These are phyloP conservation scores for Leishmania guyanensis DNA, from an alignment of 208 protist genomes.

Conservation along the genomic window DNA sequence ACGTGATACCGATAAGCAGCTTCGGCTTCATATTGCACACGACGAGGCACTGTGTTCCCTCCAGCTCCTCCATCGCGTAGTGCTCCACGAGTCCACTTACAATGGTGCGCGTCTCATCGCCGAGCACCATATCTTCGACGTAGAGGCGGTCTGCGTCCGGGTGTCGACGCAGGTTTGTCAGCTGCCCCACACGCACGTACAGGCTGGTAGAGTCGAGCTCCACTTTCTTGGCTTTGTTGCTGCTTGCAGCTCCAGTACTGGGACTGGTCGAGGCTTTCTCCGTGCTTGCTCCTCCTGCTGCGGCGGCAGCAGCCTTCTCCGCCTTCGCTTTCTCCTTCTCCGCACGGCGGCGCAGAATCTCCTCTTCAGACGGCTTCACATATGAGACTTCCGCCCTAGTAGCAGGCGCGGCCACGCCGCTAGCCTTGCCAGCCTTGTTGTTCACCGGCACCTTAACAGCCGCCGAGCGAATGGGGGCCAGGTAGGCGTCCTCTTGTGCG, in stretches of 20 bases:
- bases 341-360: constrained; percentile 70
- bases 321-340: constrained; percentile 80
- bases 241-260: background rate
- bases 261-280: background rate
- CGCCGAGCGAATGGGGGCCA: constrained; percentile 38
- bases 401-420: background rate
- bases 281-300: background rate
- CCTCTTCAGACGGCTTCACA: constrained; percentile 81
- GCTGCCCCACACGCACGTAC: constrained; percentile 82
- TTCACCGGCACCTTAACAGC: constrained; percentile 8
- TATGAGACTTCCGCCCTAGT: constrained; percentile 35
- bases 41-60: constrained; percentile 75
- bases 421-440: constrained; percentile 4
- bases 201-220: constrained; percentile 44
- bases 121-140: constrained; percentile 94
- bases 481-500: constrained; percentile 43
- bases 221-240: constrained; percentile 12
- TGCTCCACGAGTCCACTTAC: constrained; percentile 90
- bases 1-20: constrained; percentile 86
- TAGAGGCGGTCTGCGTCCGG: constrained; percentile 87
- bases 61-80: constrained; percentile 74
- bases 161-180: constrained; percentile 81
- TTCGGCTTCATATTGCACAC: constrained; percentile 95
- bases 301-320: constrained; percentile 56
- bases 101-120: constrained; percentile 88